These are phyloP conservation scores for Oryza meridionalis DNA, from an alignment of 176 grass and related monocot species.

Conservation along the genomic window DNA sequence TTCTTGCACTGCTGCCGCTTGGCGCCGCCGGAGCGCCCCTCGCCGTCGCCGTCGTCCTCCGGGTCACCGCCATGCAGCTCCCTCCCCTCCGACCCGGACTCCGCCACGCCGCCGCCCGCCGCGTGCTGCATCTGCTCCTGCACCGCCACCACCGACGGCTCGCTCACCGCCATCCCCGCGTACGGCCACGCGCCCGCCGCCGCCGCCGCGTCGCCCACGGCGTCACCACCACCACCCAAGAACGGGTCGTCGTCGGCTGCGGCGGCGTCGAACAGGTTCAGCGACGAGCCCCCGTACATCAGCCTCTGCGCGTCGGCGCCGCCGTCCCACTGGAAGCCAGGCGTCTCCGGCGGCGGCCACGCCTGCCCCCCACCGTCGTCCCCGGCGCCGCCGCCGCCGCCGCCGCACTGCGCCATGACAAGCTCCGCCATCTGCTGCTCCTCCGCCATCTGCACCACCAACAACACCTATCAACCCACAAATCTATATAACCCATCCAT, in stretches of 20 bases:
- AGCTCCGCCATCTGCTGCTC: constrained; percentile 79
- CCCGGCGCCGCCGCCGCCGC: not conserved
- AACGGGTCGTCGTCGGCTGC: constrained; percentile 42
- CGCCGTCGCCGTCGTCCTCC: constrained; percentile 76
- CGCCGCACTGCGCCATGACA: constrained; percentile 73
- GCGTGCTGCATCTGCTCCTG: constrained; percentile 44
- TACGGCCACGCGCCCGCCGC: constrained; percentile 41
- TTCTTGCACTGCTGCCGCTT: constrained; percentile 95
- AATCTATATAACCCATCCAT: constrained; percentile 4
- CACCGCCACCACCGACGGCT: constrained; percentile 37
- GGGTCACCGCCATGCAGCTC: constrained; percentile 55
- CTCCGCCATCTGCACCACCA: constrained; percentile 62
- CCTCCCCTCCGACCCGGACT: constrained; percentile 82
- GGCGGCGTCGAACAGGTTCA: constrained; percentile 46
- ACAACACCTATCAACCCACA: not conserved
- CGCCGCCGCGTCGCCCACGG: constrained; percentile 12
- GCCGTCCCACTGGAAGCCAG: constrained; percentile 61
- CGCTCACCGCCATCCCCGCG: constrained; percentile 4
- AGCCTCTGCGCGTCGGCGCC: constrained; percentile 37
- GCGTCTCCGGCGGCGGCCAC: constrained; percentile 42
- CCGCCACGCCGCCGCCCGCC: constrained; percentile 12
- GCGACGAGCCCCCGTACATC: constrained; percentile 46
- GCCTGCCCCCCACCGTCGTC: constrained; percentile 25
- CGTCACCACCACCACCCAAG: constrained; percentile 14
- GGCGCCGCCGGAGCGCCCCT: constrained; percentile 19